Percentiles rank a stretch among this genome's conserved stretches.
Evolutionary conservation across 371 early-diverging fungal genomes (phyloP).

Genomic region (Mortierella sp.): DNA sequence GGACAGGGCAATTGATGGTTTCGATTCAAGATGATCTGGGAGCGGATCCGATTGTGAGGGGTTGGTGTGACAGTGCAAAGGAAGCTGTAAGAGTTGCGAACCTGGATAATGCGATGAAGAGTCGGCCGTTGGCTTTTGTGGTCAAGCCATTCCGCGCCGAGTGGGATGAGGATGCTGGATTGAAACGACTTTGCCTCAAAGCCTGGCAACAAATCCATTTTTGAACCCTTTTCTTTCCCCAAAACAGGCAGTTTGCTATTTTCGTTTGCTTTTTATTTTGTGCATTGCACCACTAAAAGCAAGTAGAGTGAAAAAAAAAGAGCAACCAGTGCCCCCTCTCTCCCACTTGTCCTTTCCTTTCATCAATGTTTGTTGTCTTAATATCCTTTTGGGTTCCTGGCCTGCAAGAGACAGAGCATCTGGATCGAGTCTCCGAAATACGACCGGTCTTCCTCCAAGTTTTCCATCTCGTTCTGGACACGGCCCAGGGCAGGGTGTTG

Average conservation of each 20-base stretch:
- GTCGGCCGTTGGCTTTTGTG: constrained; percentile 6
- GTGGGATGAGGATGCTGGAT: constrained; percentile 43
- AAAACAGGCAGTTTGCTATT: background rate
- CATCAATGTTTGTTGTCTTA: background rate
- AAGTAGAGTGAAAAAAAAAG: background rate
- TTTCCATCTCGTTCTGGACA: constrained; percentile 64
- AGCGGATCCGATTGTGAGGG: constrained; percentile 15
- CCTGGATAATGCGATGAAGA: background rate
- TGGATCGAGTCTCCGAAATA: constrained; percentile 78
- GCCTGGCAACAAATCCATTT: constrained; percentile 33
- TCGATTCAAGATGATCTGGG: constrained; percentile 41
- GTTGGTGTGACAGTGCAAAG: constrained; percentile 22
- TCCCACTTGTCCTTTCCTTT: background rate
- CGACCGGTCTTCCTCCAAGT: constrained; percentile 63
- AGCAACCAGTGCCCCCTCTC: background rate
- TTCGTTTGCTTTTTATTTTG: background rate
- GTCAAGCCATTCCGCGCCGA: constrained; percentile 25
- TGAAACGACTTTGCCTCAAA: constrained; percentile 30
- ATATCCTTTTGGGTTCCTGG: constrained; percentile 53
- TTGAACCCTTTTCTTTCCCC: background rate
- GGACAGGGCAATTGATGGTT: constrained; percentile 22
- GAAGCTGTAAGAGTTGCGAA: constrained; percentile 21
- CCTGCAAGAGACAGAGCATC: constrained; percentile 68
- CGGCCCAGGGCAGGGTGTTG: constrained; percentile 61
- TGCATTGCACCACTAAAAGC: background rate